phyloP scores from a whole-genome alignment of 139 green algal species.

The Gonium pectorale region DNA sequence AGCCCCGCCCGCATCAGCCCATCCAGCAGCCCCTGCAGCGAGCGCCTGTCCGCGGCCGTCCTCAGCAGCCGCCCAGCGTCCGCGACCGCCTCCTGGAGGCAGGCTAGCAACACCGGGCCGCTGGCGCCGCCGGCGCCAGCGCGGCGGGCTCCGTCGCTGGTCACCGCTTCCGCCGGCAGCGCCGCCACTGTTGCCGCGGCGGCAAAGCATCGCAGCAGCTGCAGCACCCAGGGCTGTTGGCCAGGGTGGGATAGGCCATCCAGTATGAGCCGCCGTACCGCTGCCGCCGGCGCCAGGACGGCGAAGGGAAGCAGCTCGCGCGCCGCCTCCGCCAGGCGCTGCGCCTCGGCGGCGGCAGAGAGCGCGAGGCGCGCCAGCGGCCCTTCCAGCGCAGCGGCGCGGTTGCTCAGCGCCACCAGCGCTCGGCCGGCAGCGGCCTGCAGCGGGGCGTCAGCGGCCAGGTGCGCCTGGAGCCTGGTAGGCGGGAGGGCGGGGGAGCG shows the following conservation, averaged over 20 bases:
- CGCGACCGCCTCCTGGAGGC: not conserved
- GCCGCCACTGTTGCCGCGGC: not conserved
- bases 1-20: not conserved
- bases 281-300: conserved; percentile 5
- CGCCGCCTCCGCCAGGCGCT: conserved; percentile 12
- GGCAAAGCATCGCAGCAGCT: conserved; percentile 29
- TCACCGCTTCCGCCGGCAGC: not conserved
- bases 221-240: conserved; percentile 40
- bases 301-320: conserved; percentile 21
- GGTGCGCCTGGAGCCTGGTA: not conserved
- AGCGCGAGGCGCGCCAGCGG: conserved; percentile 17
- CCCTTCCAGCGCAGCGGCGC: conserved; percentile 21
- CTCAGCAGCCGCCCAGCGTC: not conserved
- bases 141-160: not conserved
- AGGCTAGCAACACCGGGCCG: not conserved
- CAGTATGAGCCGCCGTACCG: conserved; percentile 8
- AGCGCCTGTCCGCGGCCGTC: not conserved
- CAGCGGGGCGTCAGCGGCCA: conserved; percentile 1
- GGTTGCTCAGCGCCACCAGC: conserved; percentile 35
- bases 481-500: too few species aligned
- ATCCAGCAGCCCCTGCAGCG: not conserved
- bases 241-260: conserved; percentile 28
- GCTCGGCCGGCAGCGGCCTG: conserved; percentile 2
- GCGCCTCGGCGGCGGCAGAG: not conserved
- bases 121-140: not conserved